Conservation (phyloP, 1,139 yeast genomes). For the Yamadazyma sp. region DNA sequence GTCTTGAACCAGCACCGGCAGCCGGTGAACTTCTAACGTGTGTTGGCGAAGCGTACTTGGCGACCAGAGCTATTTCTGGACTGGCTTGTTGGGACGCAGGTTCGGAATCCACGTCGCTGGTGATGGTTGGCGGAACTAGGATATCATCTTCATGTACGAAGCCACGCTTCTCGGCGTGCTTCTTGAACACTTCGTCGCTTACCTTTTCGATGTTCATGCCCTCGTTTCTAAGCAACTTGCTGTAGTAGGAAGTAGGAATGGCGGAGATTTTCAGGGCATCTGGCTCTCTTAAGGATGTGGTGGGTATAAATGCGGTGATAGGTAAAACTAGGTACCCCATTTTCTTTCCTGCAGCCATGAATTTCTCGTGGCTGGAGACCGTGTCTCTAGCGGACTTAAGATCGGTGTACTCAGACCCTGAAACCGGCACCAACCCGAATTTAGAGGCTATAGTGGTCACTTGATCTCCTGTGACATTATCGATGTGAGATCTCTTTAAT, state of each 20-base stretch:
- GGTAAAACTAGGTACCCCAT: conserved; percentile 58
- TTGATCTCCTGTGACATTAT: conserved; percentile 17
- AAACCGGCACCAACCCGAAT: conserved; percentile 42
- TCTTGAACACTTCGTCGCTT: conserved; percentile 44
- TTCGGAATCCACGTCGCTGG: conserved; percentile 14
- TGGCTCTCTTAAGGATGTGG: conserved; percentile 55
- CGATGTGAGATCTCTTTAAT: conserved; percentile 21
- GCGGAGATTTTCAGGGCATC: conserved; percentile 62
- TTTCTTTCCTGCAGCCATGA: conserved; percentile 36
- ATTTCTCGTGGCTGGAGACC: conserved; percentile 22
- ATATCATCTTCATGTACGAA: conserved; percentile 28
- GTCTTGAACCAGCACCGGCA: conserved; percentile 9
- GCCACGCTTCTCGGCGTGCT: conserved; percentile 52
- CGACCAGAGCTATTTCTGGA: conserved; percentile 18
- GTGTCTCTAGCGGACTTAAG: conserved; percentile 18
- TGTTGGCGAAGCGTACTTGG: conserved; percentile 20
- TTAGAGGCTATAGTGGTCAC: conserved; percentile 13
- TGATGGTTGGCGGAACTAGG: conserved; percentile 16
- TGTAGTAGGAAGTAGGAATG: conserved; percentile 63
- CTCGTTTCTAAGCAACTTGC: conserved; percentile 50
- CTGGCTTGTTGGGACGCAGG: conserved; percentile 7
- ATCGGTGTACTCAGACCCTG: conserved; percentile 34
- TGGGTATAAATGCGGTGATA: conserved; percentile 54
- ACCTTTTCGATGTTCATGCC: conserved; percentile 45
- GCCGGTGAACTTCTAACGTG: conserved; percentile 7